Evolutionary conservation across 1,139 yeast species (phyloP).

Genomic region (Yamadazyma aaseri): DNA sequence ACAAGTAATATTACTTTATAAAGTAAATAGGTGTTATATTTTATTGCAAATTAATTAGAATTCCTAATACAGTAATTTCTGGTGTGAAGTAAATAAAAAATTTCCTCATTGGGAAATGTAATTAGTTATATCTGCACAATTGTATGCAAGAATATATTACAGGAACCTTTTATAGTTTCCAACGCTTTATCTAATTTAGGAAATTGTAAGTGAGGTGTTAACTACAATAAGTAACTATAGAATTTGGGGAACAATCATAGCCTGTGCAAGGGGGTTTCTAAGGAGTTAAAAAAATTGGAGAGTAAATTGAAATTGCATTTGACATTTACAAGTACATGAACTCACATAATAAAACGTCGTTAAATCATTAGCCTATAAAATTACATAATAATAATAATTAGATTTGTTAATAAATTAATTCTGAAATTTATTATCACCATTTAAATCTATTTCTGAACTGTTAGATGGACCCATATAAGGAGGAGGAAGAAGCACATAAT

Average conservation of each 20-base stretch:
- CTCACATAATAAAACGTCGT: conserved; percentile 3
- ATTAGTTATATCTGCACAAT: conserved; percentile 1
- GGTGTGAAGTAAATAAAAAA: conserved; percentile 1
- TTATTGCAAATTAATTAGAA: conserved; percentile 9
- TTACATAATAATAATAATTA: conserved; percentile 1
- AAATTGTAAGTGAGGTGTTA: too few relatives aligned
- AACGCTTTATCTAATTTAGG: too few relatives aligned
- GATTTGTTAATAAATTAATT: conserved; percentile 2
- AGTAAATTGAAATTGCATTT: too few relatives aligned
- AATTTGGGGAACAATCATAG: too few relatives aligned
- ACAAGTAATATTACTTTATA: conserved; percentile 10
- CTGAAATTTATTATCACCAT: conserved; percentile 13
- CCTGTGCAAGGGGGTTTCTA: too few relatives aligned
- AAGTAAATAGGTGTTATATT: conserved; percentile 9
- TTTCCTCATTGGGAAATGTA: conserved; percentile 7
- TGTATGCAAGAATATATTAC: too few relatives aligned
- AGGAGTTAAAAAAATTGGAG: too few relatives aligned
- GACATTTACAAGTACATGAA: too few relatives aligned
- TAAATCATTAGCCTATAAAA: conserved; percentile 5
- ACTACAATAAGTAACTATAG: too few relatives aligned
- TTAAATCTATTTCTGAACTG: not conserved
- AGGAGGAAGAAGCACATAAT: conserved; percentile 3
- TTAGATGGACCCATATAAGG: conserved; percentile 3
- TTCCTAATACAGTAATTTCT: conserved; percentile 8
- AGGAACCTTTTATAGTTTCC: too few relatives aligned